Base-by-base conservation (phyloP, 306 rosid species). In the Glycyrrhiza uralensis region DNA sequence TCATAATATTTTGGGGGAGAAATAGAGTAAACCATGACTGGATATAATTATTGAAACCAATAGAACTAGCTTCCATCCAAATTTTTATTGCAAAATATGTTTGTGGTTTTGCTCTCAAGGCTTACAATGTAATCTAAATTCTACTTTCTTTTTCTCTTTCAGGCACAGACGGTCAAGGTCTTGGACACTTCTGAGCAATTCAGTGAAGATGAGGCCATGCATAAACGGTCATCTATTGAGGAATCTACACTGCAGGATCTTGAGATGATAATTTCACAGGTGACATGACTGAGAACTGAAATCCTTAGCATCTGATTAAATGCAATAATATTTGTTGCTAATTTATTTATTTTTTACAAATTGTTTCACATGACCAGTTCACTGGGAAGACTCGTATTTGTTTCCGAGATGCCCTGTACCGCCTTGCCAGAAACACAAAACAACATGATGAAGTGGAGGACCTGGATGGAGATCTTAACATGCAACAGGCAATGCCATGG, bases 361-460 rank as follows among this genome's bases (percentile, higher is more conserved):
- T 11, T 70, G 39, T 57, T 60, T 24, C 12, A 7, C 52, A 33
- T 76, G 12, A 49, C 30, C 76, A 91, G 97, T 76, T 89, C 62
- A 69, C 78, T 9, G 87, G 80, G 60, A 87, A 80, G 59, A 87
- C 92, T 41, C 88, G 96, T 6, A 74, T 89, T 20, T 72, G 87
- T 79, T 82, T 89, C 73, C 96, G 96, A 11, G 96, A 91, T 72
- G 81, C 97, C 66, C 76, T 91, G 9, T 89, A 82, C 82, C 97
- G 97, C 46, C 93, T 91, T 39, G 97, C 97, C 7, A 60, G 63
- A 12, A 79, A 79, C 81, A 87, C 96, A 11, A 50, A 82, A 72
- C 84, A 66, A 18, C 69, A 81, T 46, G 29, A 45, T 22, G 45
- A 3, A 49, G 23, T 51, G 30, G 76, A 64, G 19, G 71, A 74